Conservation (phyloP, 164 flowering plant species). For the Liquidambar formosana region DNA sequence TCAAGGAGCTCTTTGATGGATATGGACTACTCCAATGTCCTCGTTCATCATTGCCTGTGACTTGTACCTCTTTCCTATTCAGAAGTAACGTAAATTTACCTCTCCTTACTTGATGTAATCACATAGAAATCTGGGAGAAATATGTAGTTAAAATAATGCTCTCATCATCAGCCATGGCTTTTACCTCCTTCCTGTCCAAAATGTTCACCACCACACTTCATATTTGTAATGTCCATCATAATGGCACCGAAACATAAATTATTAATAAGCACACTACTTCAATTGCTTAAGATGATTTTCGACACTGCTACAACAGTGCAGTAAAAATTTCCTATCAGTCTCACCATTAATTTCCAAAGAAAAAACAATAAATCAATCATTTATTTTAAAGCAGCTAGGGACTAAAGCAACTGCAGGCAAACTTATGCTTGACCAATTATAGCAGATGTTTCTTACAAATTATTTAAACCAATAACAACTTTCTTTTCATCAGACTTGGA, state of each 20-base stretch:
- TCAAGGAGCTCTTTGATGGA: conserved; percentile 61
- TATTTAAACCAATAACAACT: background rate
- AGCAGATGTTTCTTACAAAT: background rate
- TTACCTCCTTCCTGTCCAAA: conserved; percentile 52
- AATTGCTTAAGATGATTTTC: background rate
- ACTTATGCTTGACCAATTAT: background rate
- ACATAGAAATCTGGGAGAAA: conserved; percentile 35
- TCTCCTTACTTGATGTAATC: conserved; percentile 12
- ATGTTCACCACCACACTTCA: background rate
- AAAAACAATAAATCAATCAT: background rate
- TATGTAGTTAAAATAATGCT: conserved; percentile 39
- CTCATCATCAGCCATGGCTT: conserved; percentile 26
- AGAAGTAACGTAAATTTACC: conserved; percentile 5
- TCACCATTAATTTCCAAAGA: background rate
- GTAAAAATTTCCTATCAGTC: background rate
- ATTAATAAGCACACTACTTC: background rate
- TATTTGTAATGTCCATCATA: background rate
- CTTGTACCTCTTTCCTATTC: conserved; percentile 62
- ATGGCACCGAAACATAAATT: background rate
- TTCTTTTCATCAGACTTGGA: background rate
- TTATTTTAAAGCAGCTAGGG: too few relatives aligned
- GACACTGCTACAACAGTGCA: background rate
- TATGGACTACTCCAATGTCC: conserved; percentile 59
- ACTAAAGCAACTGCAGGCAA: background rate
- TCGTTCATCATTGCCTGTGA: conserved; percentile 31